Evolutionary conservation across 371 early-diverging fungal species (phyloP), one percentile per base, ranked within the genome.

Genomic region (Batrachochytrium dendrobatidis): DNA sequence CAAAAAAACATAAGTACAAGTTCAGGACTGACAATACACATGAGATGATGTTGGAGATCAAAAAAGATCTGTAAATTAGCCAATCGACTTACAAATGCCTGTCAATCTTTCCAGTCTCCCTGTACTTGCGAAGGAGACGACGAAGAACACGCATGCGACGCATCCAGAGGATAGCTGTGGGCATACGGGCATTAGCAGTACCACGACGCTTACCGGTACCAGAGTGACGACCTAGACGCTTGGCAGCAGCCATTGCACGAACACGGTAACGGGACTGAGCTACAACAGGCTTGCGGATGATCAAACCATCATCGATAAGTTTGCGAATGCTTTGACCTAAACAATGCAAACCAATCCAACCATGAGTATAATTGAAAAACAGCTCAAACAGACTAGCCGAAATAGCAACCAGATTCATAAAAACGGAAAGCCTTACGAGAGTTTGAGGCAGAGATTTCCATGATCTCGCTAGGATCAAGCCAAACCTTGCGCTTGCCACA

Each of bases 401-500:
- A n/a, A n/a, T n/a, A n/a, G n/a, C n/a, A n/a, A n/a, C n/a, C n/a
- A n/a, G n/a, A n/a, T n/a, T n/a, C n/a, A n/a, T n/a, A n/a, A n/a
- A n/a, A n/a, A n/a, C n/a, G 39, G 17, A 25, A 26, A 53, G 31
- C 81, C 85, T 87, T 85, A 85, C 97, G 89, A 69, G 98, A 96
- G 83, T 94, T 94, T 82, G 98, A 99, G 70, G 88, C 92, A 71
- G 90, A 80, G 75, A 99, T 91, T 75, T 93, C 94, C 66, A 83
- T 87, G 72, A 83, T 83, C 82, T 99, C 99, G 74, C 90, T 92
- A 65, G 99, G 99, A 82, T 99, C 99, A 54, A 99, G 81, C 99
- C 99, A 99, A 70, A 99, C 84, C 87, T 99, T 99, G 73, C 95
- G 83, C 86, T 95, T 77, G 74, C 99, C 99, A 84, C 98, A 97